phyloP scores from a whole-genome alignment of 495 filamentous ascomycete species.

The Talaromyces ruber region DNA sequence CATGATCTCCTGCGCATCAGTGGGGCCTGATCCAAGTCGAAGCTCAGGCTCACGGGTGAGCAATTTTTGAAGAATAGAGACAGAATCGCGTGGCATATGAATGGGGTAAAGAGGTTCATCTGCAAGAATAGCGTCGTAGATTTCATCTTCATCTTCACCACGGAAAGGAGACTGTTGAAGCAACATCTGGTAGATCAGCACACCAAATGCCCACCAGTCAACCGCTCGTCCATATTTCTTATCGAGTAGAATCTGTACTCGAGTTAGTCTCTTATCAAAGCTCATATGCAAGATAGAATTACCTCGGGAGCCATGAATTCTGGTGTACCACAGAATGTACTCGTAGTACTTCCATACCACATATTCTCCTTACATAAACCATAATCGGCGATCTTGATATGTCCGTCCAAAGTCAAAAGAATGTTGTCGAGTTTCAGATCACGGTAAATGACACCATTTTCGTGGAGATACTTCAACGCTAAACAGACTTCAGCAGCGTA shows the following conservation, averaged over 20 bases:
- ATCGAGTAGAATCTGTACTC: constrained; percentile 77
- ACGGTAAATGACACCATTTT: constrained; percentile 98
- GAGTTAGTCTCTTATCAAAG: constrained; percentile 15
- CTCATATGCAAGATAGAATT: constrained; percentile 17
- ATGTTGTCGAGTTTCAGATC: constrained; percentile 99
- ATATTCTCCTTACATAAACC: constrained; percentile 99
- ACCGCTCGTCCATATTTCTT: constrained; percentile 99
- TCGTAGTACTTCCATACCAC: constrained; percentile 96
- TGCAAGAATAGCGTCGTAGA: constrained; percentile 97
- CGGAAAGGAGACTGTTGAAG: constrained; percentile 98
- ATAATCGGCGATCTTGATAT: constrained; percentile 98
- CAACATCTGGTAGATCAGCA: constrained; percentile 99
- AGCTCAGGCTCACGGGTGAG: constrained; percentile 91
- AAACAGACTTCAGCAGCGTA: constrained; percentile 97
- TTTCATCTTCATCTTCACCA: constrained; percentile 98
- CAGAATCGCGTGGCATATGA: constrained; percentile 96
- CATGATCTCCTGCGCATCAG: constrained; percentile 99
- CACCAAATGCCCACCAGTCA: constrained; percentile 99
- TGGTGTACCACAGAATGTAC: constrained; percentile 97
- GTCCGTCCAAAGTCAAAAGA: constrained; percentile 86
- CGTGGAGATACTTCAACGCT: constrained; percentile 98
- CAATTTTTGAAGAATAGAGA: constrained; percentile 96
- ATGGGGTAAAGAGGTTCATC: constrained; percentile 98
- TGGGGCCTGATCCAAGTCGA: constrained; percentile 86
- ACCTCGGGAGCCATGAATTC: constrained; percentile 99